A percentile compares a stretch with the other conserved stretches of the same genome.
Evolutionary conservation across 345 rosid genomes (phyloP).

Genomic region (Hibiscus tridactylites): DNA sequence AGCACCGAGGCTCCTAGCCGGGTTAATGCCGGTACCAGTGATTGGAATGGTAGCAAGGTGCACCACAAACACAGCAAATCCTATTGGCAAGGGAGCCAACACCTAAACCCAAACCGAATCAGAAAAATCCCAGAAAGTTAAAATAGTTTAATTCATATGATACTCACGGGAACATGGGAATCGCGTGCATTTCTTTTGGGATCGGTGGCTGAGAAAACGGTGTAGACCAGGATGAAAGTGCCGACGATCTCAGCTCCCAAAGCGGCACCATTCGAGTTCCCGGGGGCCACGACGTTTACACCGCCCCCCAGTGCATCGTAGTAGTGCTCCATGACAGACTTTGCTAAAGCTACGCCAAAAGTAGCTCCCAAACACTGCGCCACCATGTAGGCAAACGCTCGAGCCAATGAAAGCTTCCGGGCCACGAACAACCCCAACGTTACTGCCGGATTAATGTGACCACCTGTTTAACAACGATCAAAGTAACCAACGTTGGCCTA

Average conservation of each 20-base stretch:
- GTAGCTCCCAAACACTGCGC: constrained; percentile 62
- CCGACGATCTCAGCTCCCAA: constrained; percentile 51
- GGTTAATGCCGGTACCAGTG: constrained; percentile 34
- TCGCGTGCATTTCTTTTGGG: constrained; percentile 54
- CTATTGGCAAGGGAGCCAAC: constrained; percentile 30
- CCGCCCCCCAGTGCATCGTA: constrained; percentile 34
- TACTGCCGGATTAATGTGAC: constrained; percentile 62
- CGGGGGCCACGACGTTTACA: constrained; percentile 36
- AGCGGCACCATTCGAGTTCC: constrained; percentile 41
- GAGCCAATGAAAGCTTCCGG: constrained; percentile 41
- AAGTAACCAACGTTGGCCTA: not conserved
- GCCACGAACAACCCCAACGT: constrained; percentile 48
- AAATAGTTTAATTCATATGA: not conserved
- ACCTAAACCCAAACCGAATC: constrained; percentile 15
- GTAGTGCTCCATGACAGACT: constrained; percentile 30
- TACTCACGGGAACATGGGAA: constrained; percentile 40
- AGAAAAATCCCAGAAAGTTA: not conserved
- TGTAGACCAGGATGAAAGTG: constrained; percentile 48
- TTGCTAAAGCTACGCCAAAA: constrained; percentile 46
- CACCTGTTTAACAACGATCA: constrained; percentile 13
- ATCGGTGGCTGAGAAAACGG: constrained; percentile 62
- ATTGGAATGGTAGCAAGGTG: constrained; percentile 31
- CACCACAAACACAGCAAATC: constrained; percentile 30
- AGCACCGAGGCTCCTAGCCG: constrained; percentile 36
- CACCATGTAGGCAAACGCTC: constrained; percentile 45